These are phyloP conservation scores for Helianthus tuberosus DNA, from an alignment of 129 eudicot genomes.

Conservation along the genomic window DNA sequence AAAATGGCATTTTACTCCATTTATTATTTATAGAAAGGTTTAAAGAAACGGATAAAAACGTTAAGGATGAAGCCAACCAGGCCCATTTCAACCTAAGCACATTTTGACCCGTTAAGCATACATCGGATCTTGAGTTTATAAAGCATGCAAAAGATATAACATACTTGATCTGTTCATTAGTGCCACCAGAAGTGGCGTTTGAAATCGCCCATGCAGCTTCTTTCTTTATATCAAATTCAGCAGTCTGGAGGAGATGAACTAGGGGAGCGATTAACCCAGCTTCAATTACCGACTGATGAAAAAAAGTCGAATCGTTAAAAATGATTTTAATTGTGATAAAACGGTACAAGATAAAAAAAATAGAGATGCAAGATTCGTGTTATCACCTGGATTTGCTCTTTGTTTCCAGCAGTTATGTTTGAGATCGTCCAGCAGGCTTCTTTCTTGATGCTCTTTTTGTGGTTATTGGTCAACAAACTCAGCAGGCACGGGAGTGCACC, in stretches of 20 bases:
- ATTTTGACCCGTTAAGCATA: neutral
- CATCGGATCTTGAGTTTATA: neutral
- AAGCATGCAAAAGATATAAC: slow-evolving; percentile 16
- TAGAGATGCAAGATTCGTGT: slow-evolving; percentile 17
- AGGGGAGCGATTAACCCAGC: slow-evolving; percentile 77
- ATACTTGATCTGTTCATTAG: slow-evolving; percentile 71
- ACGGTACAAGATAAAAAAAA: neutral
- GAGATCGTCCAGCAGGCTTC: slow-evolving; percentile 99
- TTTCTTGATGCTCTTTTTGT: slow-evolving; percentile 92
- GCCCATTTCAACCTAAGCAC: neutral
- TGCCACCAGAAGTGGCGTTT: slow-evolving; percentile 90
- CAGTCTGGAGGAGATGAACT: slow-evolving; percentile 72
- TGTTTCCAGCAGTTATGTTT: slow-evolving; percentile 95
- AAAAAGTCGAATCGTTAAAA: neutral
- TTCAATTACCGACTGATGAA: slow-evolving; percentile 65
- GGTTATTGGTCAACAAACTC: slow-evolving; percentile 82
- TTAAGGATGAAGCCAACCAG: neutral
- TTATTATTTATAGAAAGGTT: neutral
- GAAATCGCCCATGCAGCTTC: slow-evolving; percentile 98
- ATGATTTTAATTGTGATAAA: neutral
- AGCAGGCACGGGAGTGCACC: slow-evolving; percentile 86
- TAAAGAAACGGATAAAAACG: neutral
- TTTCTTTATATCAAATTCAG: slow-evolving; percentile 89
- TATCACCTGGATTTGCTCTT: slow-evolving; percentile 79
- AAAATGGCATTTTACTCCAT: too few species aligned